Evolutionary conservation across 2,329 filamentous ascomycete species (phyloP).

Genomic region (Xylariaceae sp.): DNA sequence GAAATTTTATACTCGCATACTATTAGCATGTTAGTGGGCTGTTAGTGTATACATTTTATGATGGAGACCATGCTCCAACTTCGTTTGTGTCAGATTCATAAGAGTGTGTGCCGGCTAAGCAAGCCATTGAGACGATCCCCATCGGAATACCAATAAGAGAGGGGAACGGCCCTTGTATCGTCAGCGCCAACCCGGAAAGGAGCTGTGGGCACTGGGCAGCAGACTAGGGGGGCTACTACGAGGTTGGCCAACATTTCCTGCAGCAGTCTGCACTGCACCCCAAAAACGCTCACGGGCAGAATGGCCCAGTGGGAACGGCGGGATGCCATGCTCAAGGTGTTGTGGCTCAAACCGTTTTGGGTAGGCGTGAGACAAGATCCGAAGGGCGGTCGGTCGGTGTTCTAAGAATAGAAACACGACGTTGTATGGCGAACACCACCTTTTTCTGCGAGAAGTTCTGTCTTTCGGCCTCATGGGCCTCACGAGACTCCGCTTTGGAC

Average conservation of each 20-base stretch:
- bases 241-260: constrained; percentile 11
- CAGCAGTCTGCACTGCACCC: constrained; percentile 11
- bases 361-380: constrained; percentile 11
- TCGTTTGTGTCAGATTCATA: constrained; percentile 21
- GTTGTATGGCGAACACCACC: not conserved
- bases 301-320: constrained; percentile 4
- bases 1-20: not conserved
- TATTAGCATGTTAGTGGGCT: not conserved
- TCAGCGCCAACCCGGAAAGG: constrained; percentile 20
- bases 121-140: constrained; percentile 21
- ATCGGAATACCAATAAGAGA: constrained; percentile 17
- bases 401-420: constrained; percentile 18
- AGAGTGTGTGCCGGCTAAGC: constrained; percentile 19
- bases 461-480: not conserved
- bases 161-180: constrained; percentile 13
- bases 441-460: not conserved
- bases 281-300: constrained; percentile 6
- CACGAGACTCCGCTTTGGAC: not conserved
- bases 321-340: not conserved
- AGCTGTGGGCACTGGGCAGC: constrained; percentile 6
- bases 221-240: constrained; percentile 6
- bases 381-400: constrained; percentile 12
- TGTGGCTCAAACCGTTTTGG: constrained; percentile 11
- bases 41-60: constrained; percentile 1
- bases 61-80: constrained; percentile 17